Evolutionary conservation across 495 filamentous ascomycete genomes (phyloP).

Genomic region (Penicillium nucicola): DNA sequence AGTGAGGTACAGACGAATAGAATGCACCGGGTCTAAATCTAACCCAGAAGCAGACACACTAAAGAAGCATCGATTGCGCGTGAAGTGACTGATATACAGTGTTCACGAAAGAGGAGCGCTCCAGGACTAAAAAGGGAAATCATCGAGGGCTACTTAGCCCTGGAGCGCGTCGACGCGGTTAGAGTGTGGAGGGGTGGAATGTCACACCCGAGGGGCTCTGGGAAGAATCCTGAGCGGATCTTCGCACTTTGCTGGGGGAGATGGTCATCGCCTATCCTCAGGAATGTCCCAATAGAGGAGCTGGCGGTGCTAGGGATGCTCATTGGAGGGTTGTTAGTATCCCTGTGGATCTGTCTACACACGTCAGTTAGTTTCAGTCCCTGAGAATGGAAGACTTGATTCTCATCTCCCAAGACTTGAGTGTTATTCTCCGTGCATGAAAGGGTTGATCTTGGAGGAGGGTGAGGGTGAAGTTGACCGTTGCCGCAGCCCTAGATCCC

Average conservation of each 20-base stretch:
- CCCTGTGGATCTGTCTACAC: slow-evolving; percentile 13
- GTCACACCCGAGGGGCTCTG: slow-evolving; percentile 26
- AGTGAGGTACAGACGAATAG: not conserved
- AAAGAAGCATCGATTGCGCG: slow-evolving; percentile 4
- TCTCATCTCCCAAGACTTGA: slow-evolving; percentile 3
- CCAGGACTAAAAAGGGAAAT: slow-evolving; percentile 20
- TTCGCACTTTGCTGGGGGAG: not conserved
- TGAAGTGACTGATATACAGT: slow-evolving; percentile 3
- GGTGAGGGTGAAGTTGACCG: not conserved
- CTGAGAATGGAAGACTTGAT: slow-evolving; percentile 11
- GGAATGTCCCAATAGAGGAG: slow-evolving; percentile 16
- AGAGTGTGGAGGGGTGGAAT: slow-evolving; percentile 33
- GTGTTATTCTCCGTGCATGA: not conserved
- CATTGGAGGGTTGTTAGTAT: slow-evolving; percentile 2
- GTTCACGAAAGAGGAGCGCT: not conserved
- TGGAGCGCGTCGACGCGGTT: slow-evolving; percentile 30
- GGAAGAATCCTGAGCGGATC: slow-evolving; percentile 24
- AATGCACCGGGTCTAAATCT: slow-evolving; percentile 6
- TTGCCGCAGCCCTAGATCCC: slow-evolving; percentile 12
- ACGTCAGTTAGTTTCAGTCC: slow-evolving; percentile 17
- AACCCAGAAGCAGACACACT: slow-evolving; percentile 5
- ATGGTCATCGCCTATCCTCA: slow-evolving; percentile 7
- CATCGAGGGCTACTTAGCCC: slow-evolving; percentile 8
- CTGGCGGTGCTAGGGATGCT: slow-evolving; percentile 6
- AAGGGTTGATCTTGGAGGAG: slow-evolving; percentile 5